These are phyloP conservation scores for Trichoderma virens DNA, from an alignment of 495 filamentous ascomycete species.

Conservation along the genomic window DNA sequence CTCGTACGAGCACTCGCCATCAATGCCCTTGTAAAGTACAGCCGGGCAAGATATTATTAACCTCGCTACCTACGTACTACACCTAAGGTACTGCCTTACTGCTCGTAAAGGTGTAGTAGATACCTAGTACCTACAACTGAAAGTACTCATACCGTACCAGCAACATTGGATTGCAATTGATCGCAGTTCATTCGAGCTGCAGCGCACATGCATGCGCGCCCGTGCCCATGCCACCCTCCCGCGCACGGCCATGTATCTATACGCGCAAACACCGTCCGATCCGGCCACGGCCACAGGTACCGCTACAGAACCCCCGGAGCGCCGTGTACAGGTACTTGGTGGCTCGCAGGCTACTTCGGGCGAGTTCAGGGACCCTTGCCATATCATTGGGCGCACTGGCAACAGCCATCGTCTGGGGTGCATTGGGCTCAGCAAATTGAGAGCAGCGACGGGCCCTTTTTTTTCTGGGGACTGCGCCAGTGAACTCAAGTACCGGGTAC, in stretches of 20 bases:
- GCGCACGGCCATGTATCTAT: neutral
- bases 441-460: neutral
- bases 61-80: no score
- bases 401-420: conserved; percentile 10
- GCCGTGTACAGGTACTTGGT: neutral
- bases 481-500: no score
- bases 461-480: neutral
- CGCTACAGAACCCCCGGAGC: no score
- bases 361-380: conserved; percentile 1
- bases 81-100: no score
- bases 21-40: no score
- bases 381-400: neutral
- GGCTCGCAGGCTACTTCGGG: neutral
- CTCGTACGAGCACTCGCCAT: neutral
- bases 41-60: no score
- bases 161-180: no score
- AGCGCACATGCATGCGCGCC: neutral
- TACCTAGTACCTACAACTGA: no score
- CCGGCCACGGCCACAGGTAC: no score
- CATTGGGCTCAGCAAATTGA: conserved; percentile 6
- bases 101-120: no score
- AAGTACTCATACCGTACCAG: no score
- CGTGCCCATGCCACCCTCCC: neutral
- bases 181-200: no score
- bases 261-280: neutral